Base-by-base conservation (phyloP, 805 yeast genomes). In the Jamesozyma lodderae region DNA sequence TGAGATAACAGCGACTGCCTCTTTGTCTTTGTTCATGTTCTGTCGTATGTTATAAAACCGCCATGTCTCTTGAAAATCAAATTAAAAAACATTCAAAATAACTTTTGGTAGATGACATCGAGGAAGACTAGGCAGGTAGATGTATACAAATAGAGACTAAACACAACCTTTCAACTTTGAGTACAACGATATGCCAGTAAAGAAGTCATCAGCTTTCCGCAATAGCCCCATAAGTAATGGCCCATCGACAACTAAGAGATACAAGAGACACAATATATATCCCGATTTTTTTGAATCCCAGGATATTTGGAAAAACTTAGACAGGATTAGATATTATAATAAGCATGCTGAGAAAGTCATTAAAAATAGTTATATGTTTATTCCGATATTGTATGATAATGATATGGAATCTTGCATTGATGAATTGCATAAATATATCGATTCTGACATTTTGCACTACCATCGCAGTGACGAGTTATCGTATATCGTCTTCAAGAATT, bases 221-320 rank as follows among this genome's bases (percentile, higher is more conserved):
- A 37, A 37, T 31, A 25, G 31, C 19, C 31, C 28, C 3, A 23
- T 6, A n/a, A 15, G 22, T 14, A 24, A 9, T 1, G n/a, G 24
- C 5, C 7, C 35, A 5, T 4, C 11, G 5, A 15, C 25, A 3
- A 10, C 14, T 17, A 42, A 37, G 25, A 27, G 40, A 28, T 32
- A 24, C 22, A 37, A 33, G 21, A 34, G 17, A 14, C 24, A 31
- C 19, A 26, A 15, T 15, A 14, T 13, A 13, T 24, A 28, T 19
- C 16, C 19, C 3, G 41, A 38, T 11, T 14, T 4, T 13, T 41
- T 39, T 28, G 52, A 47, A 30, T 37, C 48, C 1, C 55, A 53
- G 25, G 57, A 52, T 36, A 38, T 55, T 6, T 52, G 57, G 57
- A 43, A 47, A 28, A 51, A 40, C 15, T 33, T 55, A 15, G 53